phyloP scores from a whole-genome alignment of 169 alveolate genomes.

The Babesia bigemina region DNA sequence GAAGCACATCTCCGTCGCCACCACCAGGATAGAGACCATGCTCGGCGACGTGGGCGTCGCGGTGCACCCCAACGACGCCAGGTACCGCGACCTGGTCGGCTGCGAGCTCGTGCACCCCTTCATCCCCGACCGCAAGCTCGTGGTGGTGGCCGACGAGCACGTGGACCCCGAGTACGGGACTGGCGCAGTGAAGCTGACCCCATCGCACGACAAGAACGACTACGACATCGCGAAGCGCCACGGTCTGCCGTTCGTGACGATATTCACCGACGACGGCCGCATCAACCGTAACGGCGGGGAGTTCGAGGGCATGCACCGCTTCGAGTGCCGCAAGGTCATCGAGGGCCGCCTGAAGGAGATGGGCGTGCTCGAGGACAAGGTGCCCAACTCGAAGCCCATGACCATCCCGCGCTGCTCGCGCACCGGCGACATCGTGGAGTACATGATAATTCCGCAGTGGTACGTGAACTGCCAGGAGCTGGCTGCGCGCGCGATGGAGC shows the following conservation, averaged over 20 bases:
- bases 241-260: constrained; percentile 85
- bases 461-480: constrained; percentile 95
- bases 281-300: constrained; percentile 94
- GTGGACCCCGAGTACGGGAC: constrained; percentile 99
- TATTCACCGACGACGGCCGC: constrained; percentile 95
- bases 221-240: constrained; percentile 96
- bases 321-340: constrained; percentile 92
- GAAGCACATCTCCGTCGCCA: constrained; percentile 85
- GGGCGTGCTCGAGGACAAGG: constrained; percentile 84
- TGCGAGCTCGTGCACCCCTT: constrained; percentile 97
- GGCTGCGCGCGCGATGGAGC: constrained; percentile 90
- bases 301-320: constrained; percentile 94
- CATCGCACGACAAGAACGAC: constrained; percentile 99
- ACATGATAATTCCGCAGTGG: constrained; percentile 98
- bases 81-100: constrained; percentile 93
- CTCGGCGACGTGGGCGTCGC: constrained; percentile 99
- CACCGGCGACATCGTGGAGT: constrained; percentile 97
- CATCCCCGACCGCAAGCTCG: constrained; percentile 90
- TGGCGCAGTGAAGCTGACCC: constrained; percentile 99
- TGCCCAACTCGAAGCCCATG: constrained; percentile 92
- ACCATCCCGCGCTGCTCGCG: constrained; percentile 97
- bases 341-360: constrained; percentile 90
- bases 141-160: constrained; percentile 93
- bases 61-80: constrained; percentile 97
- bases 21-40: constrained; percentile 99